Percentiles rank a stretch among this genome's conserved stretches.
These are phyloP conservation scores for Berberis vulgaris DNA, from an alignment of 164 flowering plant species.

Conservation along the genomic window DNA sequence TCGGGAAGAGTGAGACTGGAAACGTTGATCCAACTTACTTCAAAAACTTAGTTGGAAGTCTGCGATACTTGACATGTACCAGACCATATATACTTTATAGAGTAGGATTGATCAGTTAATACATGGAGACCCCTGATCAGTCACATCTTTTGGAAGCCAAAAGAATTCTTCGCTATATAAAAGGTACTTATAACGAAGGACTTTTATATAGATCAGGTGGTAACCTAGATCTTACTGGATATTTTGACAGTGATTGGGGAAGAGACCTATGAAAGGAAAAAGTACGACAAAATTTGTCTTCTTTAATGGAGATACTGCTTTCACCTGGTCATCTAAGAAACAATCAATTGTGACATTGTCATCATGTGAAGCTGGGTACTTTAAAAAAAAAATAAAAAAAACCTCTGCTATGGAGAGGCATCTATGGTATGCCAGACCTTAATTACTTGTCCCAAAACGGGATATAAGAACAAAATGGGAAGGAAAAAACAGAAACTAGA, in stretches of 20 bases:
- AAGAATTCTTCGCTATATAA: slow-evolving; percentile 1
- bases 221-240: neutral
- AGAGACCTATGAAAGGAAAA: neutral
- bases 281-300: slow-evolving; percentile 2
- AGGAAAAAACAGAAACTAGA: too few relatives aligned
- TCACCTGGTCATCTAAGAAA: slow-evolving; percentile 2
- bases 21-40: neutral
- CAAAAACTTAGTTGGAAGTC: slow-evolving; percentile 7
- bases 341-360: neutral
- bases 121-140: neutral
- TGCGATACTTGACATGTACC: slow-evolving; percentile 7
- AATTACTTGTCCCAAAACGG: too few relatives aligned
- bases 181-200: neutral
- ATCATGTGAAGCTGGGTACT: neutral
- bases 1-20: too few relatives aligned
- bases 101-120: slow-evolving; percentile 2
- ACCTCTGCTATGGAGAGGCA: too few relatives aligned
- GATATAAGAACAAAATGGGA: too few relatives aligned
- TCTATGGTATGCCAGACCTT: too few relatives aligned
- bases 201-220: neutral
- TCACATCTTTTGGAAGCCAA: slow-evolving; percentile 1
- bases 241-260: neutral
- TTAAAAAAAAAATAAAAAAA: too few relatives aligned
- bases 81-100: neutral
- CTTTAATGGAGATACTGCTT: neutral